These are phyloP conservation scores for Euphorbia peplus DNA, from an alignment of 345 rosid species.

Conservation along the genomic window DNA sequence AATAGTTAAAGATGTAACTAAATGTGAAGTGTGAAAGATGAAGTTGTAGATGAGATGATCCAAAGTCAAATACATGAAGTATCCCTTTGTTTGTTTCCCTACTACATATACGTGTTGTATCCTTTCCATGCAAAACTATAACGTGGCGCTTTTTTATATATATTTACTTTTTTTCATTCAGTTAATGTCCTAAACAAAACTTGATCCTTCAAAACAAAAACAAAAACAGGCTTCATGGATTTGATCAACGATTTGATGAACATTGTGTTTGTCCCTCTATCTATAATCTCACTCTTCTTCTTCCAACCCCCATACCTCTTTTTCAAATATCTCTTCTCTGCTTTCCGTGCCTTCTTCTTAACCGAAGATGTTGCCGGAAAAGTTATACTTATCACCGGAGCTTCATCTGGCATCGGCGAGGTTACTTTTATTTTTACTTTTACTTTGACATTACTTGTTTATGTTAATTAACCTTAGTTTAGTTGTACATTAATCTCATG, in stretches of 20 bases:
- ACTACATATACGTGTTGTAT: no score
- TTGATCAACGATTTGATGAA: constrained; percentile 33
- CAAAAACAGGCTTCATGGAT: constrained; percentile 41
- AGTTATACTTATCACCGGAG: constrained; percentile 62
- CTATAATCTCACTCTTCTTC: constrained; percentile 29
- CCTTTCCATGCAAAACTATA: background rate
- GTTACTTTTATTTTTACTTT: constrained; percentile 15
- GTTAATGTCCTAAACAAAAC: no score
- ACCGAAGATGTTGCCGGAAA: constrained; percentile 54
- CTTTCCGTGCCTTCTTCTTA: constrained; percentile 27
- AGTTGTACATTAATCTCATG: background rate
- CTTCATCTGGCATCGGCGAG: constrained; percentile 72
- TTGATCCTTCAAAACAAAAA: background rate
- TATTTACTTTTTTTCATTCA: no score
- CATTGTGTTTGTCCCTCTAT: constrained; percentile 21
- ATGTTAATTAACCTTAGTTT: background rate
- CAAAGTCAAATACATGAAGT: no score
- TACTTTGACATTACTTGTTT: no score
- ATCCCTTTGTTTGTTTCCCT: no score
- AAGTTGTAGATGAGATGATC: no score
- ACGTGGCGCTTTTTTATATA: background rate
- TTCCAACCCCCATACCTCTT: constrained; percentile 43
- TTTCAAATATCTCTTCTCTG: constrained; percentile 29
- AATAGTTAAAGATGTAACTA: no score
- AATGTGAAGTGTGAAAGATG: no score